Evolutionary conservation across 169 alveolate genomes (phyloP), one percentile per base, ranked within the genome.

Genomic region (Plasmodium gallinaceum): DNA sequence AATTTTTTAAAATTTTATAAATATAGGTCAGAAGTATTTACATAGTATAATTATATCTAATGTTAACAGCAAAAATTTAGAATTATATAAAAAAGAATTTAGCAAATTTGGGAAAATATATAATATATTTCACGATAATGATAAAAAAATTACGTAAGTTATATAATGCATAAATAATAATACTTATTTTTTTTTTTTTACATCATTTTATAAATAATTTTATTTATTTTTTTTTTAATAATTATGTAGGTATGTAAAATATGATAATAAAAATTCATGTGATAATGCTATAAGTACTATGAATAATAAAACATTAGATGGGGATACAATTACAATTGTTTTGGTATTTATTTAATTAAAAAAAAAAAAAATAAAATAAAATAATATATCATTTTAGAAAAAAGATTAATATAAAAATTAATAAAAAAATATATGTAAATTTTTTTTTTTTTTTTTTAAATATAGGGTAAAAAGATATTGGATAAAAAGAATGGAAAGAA

Each of bases 121-220:
- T 58, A 74, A 74, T 16, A 74, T 74, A 7, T 74, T 32, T 10
- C 88, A 74, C 10, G 88, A 74, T 24, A 58, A 62, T 57, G 88
- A 74, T 18, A 74, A 74, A 72, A 74, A 74, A 65, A 74, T 74
- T 45, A 74, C 88, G 88, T 74, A 74, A 74, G 88, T 51, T 51
- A 10, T 48, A 32, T 32, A 1, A 32, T 2, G 4, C 4, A 32
- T 32, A 32, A 32, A 4, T 32, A 32, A 32, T 32, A 32, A 32
- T 32, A 32, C 4, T 32, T 32, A 32, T 32, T 43, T 22, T 10
- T 18, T 65, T 32, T 12, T 26, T 18, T 61, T 18, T 61, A 42
- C 24, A 61, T 6, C 7, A 7, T 22, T 5, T 16, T 22, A 1
- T 22, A 32, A 18, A 8, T 61, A 26, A 6, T n/a, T 65, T n/a